Evolutionary conservation across 306 rosid genomes (phyloP).

Genomic region (Geum urbanum): DNA sequence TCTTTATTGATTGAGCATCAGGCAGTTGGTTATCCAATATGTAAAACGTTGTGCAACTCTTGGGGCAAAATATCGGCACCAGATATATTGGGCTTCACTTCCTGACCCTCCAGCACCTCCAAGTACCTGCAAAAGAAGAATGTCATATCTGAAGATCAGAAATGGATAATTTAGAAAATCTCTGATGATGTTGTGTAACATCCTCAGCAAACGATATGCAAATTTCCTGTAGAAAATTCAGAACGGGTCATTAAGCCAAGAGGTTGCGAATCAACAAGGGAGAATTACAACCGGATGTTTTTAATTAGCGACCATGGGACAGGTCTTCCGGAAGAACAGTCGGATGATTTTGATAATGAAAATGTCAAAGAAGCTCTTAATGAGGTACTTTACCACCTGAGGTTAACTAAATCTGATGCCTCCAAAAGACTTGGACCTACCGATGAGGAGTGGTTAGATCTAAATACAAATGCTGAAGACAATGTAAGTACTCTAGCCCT

Average conservation of each 20-base stretch:
- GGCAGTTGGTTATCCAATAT: conserved; percentile 80
- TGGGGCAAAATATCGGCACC: conserved; percentile 59
- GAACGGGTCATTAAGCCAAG: conserved; percentile 35
- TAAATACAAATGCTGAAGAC: conserved; percentile 32
- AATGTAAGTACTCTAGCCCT: conserved; percentile 29
- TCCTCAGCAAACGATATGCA: conserved; percentile 62
- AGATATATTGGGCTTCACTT: conserved; percentile 62
- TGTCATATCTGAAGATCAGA: conserved; percentile 41
- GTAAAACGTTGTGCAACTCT: conserved; percentile 66
- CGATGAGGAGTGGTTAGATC: conserved; percentile 45
- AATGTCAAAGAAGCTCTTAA: conserved; percentile 53
- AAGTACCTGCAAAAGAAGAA: conserved; percentile 60
- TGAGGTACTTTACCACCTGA: conserved; percentile 54
- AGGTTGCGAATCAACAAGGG: conserved; percentile 33
- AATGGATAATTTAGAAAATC: conserved; percentile 61
- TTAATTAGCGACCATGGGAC: conserved; percentile 27
- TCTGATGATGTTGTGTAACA: conserved; percentile 70
- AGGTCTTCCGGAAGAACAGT: conserved; percentile 42
- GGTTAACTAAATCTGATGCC: conserved; percentile 54
- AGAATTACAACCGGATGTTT: conserved; percentile 22
- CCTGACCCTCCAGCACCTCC: conserved; percentile 78
- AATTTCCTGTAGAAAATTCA: conserved; percentile 47
- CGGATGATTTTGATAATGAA: conserved; percentile 70
- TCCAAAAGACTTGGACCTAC: conserved; percentile 41
- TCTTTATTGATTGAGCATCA: conserved; percentile 28